phyloP scores from a whole-genome alignment of 129 eudicot genomes.

The Pittosporum tobira region DNA sequence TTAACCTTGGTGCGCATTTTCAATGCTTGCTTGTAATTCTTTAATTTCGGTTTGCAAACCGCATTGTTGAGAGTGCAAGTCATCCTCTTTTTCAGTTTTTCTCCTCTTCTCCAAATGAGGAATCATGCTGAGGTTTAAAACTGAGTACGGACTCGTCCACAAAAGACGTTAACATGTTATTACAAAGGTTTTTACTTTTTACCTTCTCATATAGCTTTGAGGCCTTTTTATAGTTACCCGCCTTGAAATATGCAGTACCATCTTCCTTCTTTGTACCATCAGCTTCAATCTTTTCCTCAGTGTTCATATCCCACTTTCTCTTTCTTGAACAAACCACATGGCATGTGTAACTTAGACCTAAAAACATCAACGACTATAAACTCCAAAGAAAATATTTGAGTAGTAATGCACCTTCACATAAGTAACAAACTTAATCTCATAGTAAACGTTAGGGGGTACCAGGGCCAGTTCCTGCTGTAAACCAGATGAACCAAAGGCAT shows the following conservation, averaged over 20 bases:
- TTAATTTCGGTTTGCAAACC: slow-evolving; percentile 81
- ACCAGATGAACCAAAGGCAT: slow-evolving; percentile 70
- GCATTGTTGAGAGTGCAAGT: slow-evolving; percentile 78
- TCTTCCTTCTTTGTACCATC: slow-evolving; percentile 91
- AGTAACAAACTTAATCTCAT: slow-evolving; percentile 72
- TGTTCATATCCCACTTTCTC: slow-evolving; percentile 93
- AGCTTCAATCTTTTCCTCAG: slow-evolving; percentile 80
- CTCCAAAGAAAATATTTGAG: neutral
- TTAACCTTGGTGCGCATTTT: slow-evolving; percentile 89
- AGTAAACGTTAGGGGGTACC: slow-evolving; percentile 69
- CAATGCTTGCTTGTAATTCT: slow-evolving; percentile 84
- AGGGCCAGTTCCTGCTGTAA: slow-evolving; percentile 67
- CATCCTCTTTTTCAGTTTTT: slow-evolving; percentile 67
- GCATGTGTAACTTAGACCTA: neutral
- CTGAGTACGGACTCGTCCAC: too few species aligned
- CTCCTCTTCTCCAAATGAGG: slow-evolving; percentile 71
- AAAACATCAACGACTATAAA: neutral
- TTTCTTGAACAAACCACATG: slow-evolving; percentile 31
- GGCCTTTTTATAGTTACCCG: slow-evolving; percentile 74
- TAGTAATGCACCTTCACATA: slow-evolving; percentile 68
- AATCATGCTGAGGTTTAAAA: slow-evolving; percentile 34
- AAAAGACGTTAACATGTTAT: neutral
- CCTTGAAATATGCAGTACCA: slow-evolving; percentile 73
- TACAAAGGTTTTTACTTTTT: neutral
- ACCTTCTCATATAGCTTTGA: slow-evolving; percentile 90